These are phyloP conservation scores for Cercis canadensis DNA, from an alignment of 306 rosid genomes.

Conservation along the genomic window DNA sequence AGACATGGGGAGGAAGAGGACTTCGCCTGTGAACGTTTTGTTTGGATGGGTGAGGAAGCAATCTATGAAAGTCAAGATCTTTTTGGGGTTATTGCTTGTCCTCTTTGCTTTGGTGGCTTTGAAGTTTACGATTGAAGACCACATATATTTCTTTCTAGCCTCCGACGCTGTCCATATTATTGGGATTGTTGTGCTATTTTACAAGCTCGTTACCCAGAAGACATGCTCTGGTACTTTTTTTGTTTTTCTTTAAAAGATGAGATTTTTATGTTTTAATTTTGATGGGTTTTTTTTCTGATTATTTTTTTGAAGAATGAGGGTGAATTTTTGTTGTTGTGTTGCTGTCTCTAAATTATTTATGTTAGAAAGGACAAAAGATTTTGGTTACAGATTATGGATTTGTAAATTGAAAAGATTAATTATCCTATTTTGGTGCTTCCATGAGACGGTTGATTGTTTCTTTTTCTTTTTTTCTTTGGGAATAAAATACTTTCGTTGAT, in stretches of 20 bases:
- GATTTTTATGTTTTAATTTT: not conserved
- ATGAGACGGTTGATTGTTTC: too few relatives aligned
- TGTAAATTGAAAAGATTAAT: too few relatives aligned
- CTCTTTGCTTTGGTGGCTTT: constrained; percentile 54
- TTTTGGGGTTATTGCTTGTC: constrained; percentile 46
- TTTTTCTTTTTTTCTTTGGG: too few relatives aligned
- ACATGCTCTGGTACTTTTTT: constrained; percentile 79
- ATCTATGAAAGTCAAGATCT: constrained; percentile 55
- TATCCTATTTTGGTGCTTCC: too few relatives aligned
- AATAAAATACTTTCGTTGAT: too few relatives aligned
- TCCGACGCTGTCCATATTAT: constrained; percentile 53
- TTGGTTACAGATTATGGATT: too few relatives aligned
- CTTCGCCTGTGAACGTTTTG: constrained; percentile 40
- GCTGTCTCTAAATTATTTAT: not conserved
- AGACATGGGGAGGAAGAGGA: constrained; percentile 62
- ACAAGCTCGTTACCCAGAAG: constrained; percentile 73
- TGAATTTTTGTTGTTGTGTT: not conserved
- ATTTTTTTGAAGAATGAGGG: not conserved
- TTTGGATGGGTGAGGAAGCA: constrained; percentile 58
- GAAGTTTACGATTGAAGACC: constrained; percentile 38
- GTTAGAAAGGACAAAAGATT: too few relatives aligned
- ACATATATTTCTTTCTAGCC: constrained; percentile 49
- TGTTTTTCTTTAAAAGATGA: not conserved
- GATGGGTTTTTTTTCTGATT: not conserved
- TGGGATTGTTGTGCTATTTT: constrained; percentile 66